Conservation (phyloP, 805 yeast genomes). For the Monosporozyma yasuniensis region DNA sequence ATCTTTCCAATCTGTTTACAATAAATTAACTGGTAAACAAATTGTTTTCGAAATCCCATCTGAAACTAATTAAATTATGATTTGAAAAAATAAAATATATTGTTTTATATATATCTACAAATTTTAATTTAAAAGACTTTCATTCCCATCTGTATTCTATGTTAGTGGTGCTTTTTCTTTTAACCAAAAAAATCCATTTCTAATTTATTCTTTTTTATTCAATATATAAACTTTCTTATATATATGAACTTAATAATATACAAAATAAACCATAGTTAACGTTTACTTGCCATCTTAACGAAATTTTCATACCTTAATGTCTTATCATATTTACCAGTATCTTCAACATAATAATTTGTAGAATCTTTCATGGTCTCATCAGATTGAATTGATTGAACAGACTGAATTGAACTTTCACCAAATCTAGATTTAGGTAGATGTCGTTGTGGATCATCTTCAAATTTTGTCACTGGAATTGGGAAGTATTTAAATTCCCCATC, state of each 20-base stretch:
- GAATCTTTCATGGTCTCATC: background rate
- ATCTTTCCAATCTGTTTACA: constrained; percentile 97
- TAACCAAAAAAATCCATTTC: background rate
- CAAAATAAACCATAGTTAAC: background rate
- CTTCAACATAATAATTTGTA: background rate
- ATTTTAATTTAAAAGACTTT: background rate
- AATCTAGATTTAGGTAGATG: background rate
- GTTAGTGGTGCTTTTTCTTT: too few relatives aligned
- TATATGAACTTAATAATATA: background rate
- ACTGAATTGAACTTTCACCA: background rate
- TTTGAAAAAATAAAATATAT: constrained; percentile 2
- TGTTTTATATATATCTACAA: constrained; percentile 5
- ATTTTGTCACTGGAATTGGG: constrained; percentile 20
- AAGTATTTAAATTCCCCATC: constrained; percentile 18
- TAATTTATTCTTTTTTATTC: constrained; percentile 6
- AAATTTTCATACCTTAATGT: constrained; percentile 15
- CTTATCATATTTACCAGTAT: background rate
- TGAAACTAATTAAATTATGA: constrained; percentile 31
- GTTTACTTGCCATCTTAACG: constrained; percentile 11
- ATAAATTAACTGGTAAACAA: constrained; percentile 98
- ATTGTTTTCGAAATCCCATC: constrained; percentile 92
- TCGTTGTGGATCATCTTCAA: constrained; percentile 2
- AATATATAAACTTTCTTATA: background rate
- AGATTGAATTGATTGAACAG: background rate
- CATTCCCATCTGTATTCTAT: background rate